Evolutionary conservation across 2,329 filamentous ascomycete species (phyloP).

Genomic region (Orbilia javanica): DNA sequence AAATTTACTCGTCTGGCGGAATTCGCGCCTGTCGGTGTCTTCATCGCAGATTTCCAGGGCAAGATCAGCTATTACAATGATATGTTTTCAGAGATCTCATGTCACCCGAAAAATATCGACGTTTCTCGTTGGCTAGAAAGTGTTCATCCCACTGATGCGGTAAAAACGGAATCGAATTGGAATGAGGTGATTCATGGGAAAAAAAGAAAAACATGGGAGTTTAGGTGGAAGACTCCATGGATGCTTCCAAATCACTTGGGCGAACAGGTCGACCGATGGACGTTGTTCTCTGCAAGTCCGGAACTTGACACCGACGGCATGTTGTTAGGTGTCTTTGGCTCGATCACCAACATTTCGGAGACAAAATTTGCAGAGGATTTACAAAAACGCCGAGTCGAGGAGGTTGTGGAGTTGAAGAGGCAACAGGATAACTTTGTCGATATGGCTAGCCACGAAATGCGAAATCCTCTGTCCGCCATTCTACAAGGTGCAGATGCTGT

Average conservation of each 20-base stretch:
- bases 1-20: conserved; percentile 87
- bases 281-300: conserved; percentile 50
- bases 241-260: conserved; percentile 42
- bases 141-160: conserved; percentile 44
- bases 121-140: conserved; percentile 55
- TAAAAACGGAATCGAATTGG: conserved; percentile 48
- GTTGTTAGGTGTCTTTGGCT: conserved; percentile 53
- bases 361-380: conserved; percentile 60
- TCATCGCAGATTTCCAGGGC: conserved; percentile 80
- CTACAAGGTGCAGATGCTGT: conserved; percentile 83
- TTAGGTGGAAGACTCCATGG: conserved; percentile 54
- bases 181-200: conserved; percentile 45
- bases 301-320: conserved; percentile 52
- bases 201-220: conserved; percentile 53
- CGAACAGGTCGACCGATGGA: conserved; percentile 54
- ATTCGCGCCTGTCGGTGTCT: conserved; percentile 85
- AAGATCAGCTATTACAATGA: conserved; percentile 84
- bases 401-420: conserved; percentile 73
- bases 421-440: conserved; percentile 85
- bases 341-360: conserved; percentile 59
- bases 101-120: conserved; percentile 39
- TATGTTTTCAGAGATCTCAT: conserved; percentile 72
- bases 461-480: conserved; percentile 80
- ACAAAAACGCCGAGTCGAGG: conserved; percentile 60
- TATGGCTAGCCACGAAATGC: conserved; percentile 73